Conservation (phyloP, 768 basidiomycete species). For the Dacryopinax primogenitus region DNA sequence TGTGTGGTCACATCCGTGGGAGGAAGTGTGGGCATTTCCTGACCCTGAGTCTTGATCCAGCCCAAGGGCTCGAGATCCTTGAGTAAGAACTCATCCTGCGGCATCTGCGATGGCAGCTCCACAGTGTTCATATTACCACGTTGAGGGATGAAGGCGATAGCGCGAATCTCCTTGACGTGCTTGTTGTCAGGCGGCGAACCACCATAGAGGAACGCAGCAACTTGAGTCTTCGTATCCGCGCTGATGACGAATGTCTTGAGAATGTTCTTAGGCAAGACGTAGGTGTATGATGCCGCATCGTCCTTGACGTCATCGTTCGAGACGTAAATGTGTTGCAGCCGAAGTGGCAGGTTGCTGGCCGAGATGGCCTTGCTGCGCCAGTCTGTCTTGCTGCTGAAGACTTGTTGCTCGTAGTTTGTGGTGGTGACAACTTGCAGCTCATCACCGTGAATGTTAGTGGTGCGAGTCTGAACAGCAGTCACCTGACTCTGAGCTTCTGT, state of each 20-base stretch:
- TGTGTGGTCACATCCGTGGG: slow-evolving; percentile 89
- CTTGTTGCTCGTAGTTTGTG: slow-evolving; percentile 93
- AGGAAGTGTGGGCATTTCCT: slow-evolving; percentile 83
- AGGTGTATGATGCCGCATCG: slow-evolving; percentile 87
- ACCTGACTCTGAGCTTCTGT: slow-evolving; percentile 89
- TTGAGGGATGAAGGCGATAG: slow-evolving; percentile 94
- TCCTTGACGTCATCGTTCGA: slow-evolving; percentile 99
- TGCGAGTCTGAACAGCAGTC: slow-evolving; percentile 95
- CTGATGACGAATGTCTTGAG: slow-evolving; percentile 86
- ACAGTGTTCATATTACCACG: slow-evolving; percentile 89
- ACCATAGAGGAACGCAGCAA: slow-evolving; percentile 89
- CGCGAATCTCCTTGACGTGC: slow-evolving; percentile 93
- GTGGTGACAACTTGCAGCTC: slow-evolving; percentile 91
- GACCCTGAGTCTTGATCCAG: slow-evolving; percentile 92
- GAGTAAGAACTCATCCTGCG: slow-evolving; percentile 86
- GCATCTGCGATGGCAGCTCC: slow-evolving; percentile 78
- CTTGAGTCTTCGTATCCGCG: slow-evolving; percentile 89
- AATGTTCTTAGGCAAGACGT: slow-evolving; percentile 94
- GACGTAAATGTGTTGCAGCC: slow-evolving; percentile 96
- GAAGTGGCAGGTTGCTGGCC: slow-evolving; percentile 87
- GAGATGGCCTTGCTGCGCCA: slow-evolving; percentile 99
- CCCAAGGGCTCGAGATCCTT: slow-evolving; percentile 92
- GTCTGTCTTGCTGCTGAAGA: slow-evolving; percentile 99
- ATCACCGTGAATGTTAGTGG: slow-evolving; percentile 95
- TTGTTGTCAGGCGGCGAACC: slow-evolving; percentile 88